Percentiles rank a stretch among this genome's conserved stretches.
Conservation (phyloP, 1,139 yeast species). For the Saccharomycopsis hybrid region DNA sequence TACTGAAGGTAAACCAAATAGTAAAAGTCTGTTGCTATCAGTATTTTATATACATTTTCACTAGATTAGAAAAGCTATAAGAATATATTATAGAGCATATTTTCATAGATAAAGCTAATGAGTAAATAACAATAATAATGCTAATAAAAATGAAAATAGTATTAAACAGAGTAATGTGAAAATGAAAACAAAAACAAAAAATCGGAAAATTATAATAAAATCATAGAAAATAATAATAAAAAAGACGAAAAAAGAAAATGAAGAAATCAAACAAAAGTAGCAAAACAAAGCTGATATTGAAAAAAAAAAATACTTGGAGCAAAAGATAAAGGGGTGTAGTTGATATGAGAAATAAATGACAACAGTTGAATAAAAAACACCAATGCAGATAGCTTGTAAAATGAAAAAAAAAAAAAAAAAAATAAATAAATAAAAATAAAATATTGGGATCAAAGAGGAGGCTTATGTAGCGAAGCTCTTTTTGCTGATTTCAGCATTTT, state of each 20-base stretch:
- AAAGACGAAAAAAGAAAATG: neutral
- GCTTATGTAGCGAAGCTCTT: neutral
- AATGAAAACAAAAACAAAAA: neutral
- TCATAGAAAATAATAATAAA: neutral
- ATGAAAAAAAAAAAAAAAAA: constrained; percentile 1
- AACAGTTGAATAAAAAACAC: too few relatives aligned
- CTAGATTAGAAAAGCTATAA: too few relatives aligned
- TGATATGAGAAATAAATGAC: too few relatives aligned
- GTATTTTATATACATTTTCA: too few relatives aligned
- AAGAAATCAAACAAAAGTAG: neutral
- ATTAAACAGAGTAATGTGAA: neutral
- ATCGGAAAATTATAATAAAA: neutral
- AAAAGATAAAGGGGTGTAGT: too few relatives aligned
- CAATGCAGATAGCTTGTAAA: too few relatives aligned
- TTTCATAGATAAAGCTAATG: too few relatives aligned
- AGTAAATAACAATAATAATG: neutral
- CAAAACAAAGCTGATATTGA: neutral
- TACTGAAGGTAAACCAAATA: neutral
- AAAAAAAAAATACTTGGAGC: neutral
- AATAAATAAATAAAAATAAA: neutral
- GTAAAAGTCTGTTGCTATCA: neutral
- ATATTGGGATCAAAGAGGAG: neutral
- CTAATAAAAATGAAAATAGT: neutral
- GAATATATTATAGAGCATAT: too few relatives aligned
- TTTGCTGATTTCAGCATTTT: neutral